Conservation (phyloP, 306 rosid species). For the Crotalaria pallida region DNA sequence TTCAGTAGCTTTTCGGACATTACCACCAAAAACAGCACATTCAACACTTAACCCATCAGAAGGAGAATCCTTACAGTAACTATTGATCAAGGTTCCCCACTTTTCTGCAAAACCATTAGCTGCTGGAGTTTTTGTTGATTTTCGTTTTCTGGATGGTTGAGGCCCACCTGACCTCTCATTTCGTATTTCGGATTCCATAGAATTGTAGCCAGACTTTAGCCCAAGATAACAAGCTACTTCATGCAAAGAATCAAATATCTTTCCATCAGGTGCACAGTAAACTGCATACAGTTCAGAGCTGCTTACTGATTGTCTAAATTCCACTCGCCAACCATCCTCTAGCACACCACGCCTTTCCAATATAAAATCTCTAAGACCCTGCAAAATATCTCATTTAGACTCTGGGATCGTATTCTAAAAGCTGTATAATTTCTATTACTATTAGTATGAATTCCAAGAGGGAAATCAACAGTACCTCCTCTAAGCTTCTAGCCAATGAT, state of each 20-base stretch:
- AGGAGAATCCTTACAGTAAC: slow-evolving; percentile 42
- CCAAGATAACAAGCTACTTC: slow-evolving; percentile 94
- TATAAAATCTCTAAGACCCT: slow-evolving; percentile 86
- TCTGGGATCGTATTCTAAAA: slow-evolving; percentile 42
- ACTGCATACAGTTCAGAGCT: slow-evolving; percentile 74
- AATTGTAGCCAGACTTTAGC: slow-evolving; percentile 52
- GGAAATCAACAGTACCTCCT: slow-evolving; percentile 52
- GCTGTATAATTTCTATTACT: slow-evolving; percentile 48
- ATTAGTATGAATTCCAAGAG: slow-evolving; percentile 53
- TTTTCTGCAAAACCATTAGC: slow-evolving; percentile 70
- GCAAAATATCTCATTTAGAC: slow-evolving; percentile 67
- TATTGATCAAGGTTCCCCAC: slow-evolving; percentile 36
- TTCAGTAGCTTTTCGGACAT: slow-evolving; percentile 37
- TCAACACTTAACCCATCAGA: slow-evolving; percentile 40
- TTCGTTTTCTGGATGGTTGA: slow-evolving; percentile 60
- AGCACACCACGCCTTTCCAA: slow-evolving; percentile 79
- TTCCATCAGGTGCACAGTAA: slow-evolving; percentile 95
- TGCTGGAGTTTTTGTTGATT: slow-evolving; percentile 35
- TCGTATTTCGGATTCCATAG: slow-evolving; percentile 53
- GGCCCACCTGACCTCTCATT: slow-evolving; percentile 58
- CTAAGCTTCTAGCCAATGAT: slow-evolving; percentile 44
- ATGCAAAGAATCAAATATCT: slow-evolving; percentile 83
- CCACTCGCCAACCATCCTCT: slow-evolving; percentile 98
- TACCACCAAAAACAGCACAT: slow-evolving; percentile 35
- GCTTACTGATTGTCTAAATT: slow-evolving; percentile 58